Evolutionary conservation across 2,329 filamentous ascomycete species (phyloP).

Genomic region (Aspergillus awamori): DNA sequence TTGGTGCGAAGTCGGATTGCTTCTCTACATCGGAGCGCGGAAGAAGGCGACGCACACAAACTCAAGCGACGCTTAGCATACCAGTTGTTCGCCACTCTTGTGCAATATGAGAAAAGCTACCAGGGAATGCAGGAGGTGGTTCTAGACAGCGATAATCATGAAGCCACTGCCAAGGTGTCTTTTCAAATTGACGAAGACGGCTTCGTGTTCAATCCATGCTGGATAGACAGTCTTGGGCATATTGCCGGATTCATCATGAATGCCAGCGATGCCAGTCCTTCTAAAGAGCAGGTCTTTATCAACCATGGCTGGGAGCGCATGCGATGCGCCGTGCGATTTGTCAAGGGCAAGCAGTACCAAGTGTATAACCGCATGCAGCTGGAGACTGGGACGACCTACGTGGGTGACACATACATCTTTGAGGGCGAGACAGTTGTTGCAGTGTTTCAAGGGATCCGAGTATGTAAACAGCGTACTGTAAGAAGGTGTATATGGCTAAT

Average conservation of each 20-base stretch:
- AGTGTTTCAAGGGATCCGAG: constrained; percentile 33
- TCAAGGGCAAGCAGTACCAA: constrained; percentile 56
- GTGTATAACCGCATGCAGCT: constrained; percentile 65
- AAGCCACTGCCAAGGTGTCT: constrained; percentile 57
- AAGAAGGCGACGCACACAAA: constrained; percentile 69
- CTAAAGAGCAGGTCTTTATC: constrained; percentile 62
- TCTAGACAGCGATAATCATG: constrained; percentile 57
- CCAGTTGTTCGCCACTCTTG: constrained; percentile 66
- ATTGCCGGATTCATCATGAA: constrained; percentile 64
- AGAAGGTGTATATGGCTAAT: neutral
- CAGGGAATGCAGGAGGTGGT: constrained; percentile 62
- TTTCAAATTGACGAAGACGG: constrained; percentile 60
- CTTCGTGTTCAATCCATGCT: constrained; percentile 62
- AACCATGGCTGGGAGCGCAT: constrained; percentile 65
- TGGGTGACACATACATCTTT: constrained; percentile 63
- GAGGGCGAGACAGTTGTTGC: constrained; percentile 61
- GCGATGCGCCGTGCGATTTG: constrained; percentile 56
- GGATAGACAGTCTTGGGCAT: constrained; percentile 62
- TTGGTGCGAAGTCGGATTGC: constrained; percentile 67
- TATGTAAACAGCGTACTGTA: neutral
- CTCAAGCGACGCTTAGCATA: constrained; percentile 76
- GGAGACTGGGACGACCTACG: constrained; percentile 54
- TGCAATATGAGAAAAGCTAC: constrained; percentile 59
- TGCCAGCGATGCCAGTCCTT: constrained; percentile 60
- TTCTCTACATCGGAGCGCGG: constrained; percentile 61